Evolutionary conservation across 2,329 filamentous ascomycete species (phyloP), one percentile per base, ranked within the genome.

Genomic region (Amylocarpus encephaloides): DNA sequence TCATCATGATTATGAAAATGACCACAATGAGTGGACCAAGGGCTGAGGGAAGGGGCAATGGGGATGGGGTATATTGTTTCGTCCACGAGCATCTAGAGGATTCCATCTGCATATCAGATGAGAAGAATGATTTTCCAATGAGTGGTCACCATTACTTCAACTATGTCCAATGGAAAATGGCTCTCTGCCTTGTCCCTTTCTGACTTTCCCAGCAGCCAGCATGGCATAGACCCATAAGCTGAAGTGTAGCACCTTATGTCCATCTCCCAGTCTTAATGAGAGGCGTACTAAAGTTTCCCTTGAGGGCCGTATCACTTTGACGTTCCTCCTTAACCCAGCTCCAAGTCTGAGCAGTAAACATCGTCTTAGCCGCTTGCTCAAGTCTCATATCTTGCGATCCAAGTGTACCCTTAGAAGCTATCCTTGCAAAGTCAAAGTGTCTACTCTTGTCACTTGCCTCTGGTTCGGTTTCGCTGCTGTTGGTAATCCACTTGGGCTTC

Each of bases 281-380:
- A 11, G 40, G 18, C 22, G 45, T 34, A 38, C 35, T 45, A 33
- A 49, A 46, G 11, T 30, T 43, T 12, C 40, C 30, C 19, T 39
- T 49, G n/a, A 49, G 15, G 26, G 44, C 41, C 22, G 16, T 46
- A 22, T 49, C 50, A 13, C 36, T 46, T 19, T 60, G 54, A 32
- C 19, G 16, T 18, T 43, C 46, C 44, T 64, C 59, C 26, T 51
- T 60, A 56, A 54, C 79, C 80, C 80, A 83, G 56, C 82, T 71
- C 80, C 80, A 83, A 46, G 67, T 68, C 12, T 71, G 67, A 0
- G 79, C 76, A 9, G 75, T 79, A 53, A 83, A 83, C 5, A 83
- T 63, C 6, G 66, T 67, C 51, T 69, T 73, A 0, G 78, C 75
- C 62, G 79, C 70, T 51, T 70, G 70, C 38, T 80, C 76, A 2